Base-by-base conservation (phyloP, 2,329 filamentous ascomycete species). In the Fusarium sp. region DNA sequence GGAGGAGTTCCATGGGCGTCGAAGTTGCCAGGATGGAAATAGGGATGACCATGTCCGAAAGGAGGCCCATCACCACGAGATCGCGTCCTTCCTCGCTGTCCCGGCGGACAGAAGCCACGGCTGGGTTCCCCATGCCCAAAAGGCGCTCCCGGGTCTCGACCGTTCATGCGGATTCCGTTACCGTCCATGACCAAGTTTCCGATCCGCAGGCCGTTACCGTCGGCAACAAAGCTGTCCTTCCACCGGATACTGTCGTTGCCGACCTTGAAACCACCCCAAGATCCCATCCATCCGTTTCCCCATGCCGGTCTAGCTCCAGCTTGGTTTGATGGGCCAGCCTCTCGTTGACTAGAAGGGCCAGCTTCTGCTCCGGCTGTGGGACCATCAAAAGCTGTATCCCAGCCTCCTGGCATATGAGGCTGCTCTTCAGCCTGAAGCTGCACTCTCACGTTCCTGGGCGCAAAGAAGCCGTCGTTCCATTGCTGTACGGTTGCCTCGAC, bases 381-480 rank as follows among this genome's bases (percentile, higher is more conserved):
- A 6, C 57, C 71, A 39, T 84, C 73, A 29, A 76, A 73, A 6
- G 69, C 50, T 1, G 72, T 41, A 35, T 72, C 71, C 78, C 78
- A 81, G 14, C 65, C 72, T 13, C 79, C 80, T 5, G 79, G 78
- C 67, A 79, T 78, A 16, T 69, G 76, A 18, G 67, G 70, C 20
- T 72, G 76, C 11, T 75, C 73, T 6, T 57, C 60, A 1, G 72
- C 73, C 22, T 79, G 69, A 5, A 86, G 75, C 1, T 77, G 80
- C 45, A 91, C 83, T 3, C 75, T 80, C 11, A 91, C 80, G 16
- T 86, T 86, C 13, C 89, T 82, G 3, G 87, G 88, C 1, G 75
- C 80, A 67, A 91, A 91, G 79, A 91, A 91, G 5, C 85, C 85
- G 4, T 85, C 83, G 72, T 91, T 91, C 89, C 89, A 91, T 74